Conservation (phyloP, 2,329 filamentous ascomycete species). For the Monosporascus cannonballus region DNA sequence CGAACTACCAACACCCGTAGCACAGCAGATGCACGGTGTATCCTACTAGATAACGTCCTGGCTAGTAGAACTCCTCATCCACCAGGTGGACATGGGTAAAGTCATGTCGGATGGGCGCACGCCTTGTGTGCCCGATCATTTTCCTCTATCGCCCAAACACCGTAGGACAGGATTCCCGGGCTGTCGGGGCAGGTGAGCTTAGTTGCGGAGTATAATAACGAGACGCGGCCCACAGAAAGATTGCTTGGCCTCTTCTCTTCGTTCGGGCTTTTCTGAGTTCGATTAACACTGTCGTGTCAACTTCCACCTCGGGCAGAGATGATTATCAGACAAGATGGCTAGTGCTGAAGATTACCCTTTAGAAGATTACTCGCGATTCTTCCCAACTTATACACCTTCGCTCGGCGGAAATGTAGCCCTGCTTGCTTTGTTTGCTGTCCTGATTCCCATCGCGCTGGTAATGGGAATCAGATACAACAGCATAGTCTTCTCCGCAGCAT, state of each 20-base stretch:
- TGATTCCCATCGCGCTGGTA: slow-evolving; percentile 32
- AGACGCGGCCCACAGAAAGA: neutral
- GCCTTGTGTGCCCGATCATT: slow-evolving; percentile 3
- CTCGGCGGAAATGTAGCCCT: slow-evolving; percentile 35
- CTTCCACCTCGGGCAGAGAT: slow-evolving; percentile 2
- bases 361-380: slow-evolving; percentile 17
- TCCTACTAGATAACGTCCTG: neutral
- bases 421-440: slow-evolving; percentile 32
- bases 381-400: slow-evolving; percentile 30
- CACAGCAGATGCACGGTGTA: neutral
- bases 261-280: neutral
- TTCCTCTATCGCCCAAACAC: slow-evolving; percentile 2
- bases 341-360: slow-evolving; percentile 13
- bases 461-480: slow-evolving; percentile 34
- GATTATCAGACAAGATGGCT: slow-evolving; percentile 15
- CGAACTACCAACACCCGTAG: slow-evolving; percentile 3
- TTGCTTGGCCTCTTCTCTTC: neutral
- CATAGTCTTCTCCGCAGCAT: slow-evolving; percentile 32
- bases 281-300: no score
- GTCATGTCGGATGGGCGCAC: slow-evolving; percentile 10
- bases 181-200: slow-evolving; percentile 1
- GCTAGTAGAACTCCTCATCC: neutral
- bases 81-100: slow-evolving; percentile 2
- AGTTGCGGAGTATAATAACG: slow-evolving; percentile 5
- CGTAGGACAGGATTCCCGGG: slow-evolving; percentile 3